A percentile compares a stretch with the other conserved stretches of the same genome.
phyloP scores from a whole-genome alignment of 2,329 filamentous ascomycete genomes.

The Fusarium cyanostomum region DNA sequence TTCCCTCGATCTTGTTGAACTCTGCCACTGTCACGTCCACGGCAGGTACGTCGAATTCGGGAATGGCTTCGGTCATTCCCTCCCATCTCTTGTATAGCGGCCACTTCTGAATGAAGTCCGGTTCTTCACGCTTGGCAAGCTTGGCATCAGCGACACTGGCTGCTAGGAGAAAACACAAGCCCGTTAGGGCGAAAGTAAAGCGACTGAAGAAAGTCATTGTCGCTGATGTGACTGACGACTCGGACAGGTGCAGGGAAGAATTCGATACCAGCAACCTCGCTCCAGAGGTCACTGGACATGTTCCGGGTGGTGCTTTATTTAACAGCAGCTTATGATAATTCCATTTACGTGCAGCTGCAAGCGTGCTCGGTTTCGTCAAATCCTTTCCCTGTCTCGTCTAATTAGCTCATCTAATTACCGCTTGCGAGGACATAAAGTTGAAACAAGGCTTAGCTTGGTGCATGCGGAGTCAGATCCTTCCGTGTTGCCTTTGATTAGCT shows the following conservation, averaged over 20 bases:
- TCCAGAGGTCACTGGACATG: not conserved
- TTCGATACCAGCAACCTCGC: not conserved
- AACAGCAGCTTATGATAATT: not conserved
- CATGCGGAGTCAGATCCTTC: not conserved
- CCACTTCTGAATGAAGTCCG: slow-evolving; percentile 9
- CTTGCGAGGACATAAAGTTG: not conserved
- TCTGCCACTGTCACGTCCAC: not conserved
- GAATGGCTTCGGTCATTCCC: not conserved
- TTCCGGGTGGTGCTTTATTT: slow-evolving; percentile 22
- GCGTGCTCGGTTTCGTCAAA: not conserved
- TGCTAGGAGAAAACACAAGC: slow-evolving; percentile 5
- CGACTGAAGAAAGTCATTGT: slow-evolving; percentile 12
- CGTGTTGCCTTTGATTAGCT: too few relatives aligned
- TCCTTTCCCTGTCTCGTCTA: slow-evolving; percentile 4
- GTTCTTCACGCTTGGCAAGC: not conserved
- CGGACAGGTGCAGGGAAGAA: not conserved
- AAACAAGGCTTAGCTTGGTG: slow-evolving; percentile 7
- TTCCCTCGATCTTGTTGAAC: not conserved
- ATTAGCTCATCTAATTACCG: slow-evolving; percentile 4
- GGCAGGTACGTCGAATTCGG: slow-evolving; percentile 7
- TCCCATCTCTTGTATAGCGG: not conserved
- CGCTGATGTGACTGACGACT: not conserved
- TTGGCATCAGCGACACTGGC: not conserved
- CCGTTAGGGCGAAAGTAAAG: slow-evolving; percentile 13
- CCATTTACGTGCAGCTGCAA: not conserved